Evolutionary conservation across 257 asterid species (phyloP).

Genomic region (Buddleja alternifolia): DNA sequence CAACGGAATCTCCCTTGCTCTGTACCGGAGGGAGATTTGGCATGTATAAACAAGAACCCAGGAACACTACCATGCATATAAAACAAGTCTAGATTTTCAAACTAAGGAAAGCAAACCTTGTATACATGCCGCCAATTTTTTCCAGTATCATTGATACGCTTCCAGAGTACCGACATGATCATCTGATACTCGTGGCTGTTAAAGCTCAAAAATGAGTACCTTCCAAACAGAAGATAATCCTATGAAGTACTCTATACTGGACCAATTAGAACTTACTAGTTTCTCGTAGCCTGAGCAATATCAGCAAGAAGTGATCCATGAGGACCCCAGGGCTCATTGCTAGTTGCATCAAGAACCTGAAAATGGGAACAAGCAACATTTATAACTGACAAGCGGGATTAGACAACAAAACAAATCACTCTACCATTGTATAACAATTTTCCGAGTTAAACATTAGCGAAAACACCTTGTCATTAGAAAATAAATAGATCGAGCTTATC

Average conservation of each 20-base stretch:
- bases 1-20: conserved; percentile 12
- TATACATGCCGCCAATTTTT: conserved; percentile 98
- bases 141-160: conserved; percentile 92
- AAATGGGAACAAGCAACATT: conserved; percentile 22
- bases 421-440: background rate
- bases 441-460: background rate
- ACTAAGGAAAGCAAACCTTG: conserved; percentile 62
- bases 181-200: conserved; percentile 93
- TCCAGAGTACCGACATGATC: conserved; percentile 93
- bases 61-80: background rate
- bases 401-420: conserved; percentile 21
- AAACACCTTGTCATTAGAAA: conserved; percentile 1
- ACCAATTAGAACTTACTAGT: conserved; percentile 56
- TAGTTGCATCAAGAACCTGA: conserved; percentile 97
- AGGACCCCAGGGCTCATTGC: conserved; percentile 99
- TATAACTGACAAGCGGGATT: conserved; percentile 11
- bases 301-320: conserved; percentile 95
- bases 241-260: conserved; percentile 12
- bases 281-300: conserved; percentile 86
- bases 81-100: background rate
- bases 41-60: conserved; percentile 9
- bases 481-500: conserved; percentile 5
- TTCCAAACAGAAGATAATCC: conserved; percentile 1
- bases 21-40: conserved; percentile 4
- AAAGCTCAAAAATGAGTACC: conserved; percentile 28